Conservation (phyloP, 2,329 filamentous ascomycete species). For the Microdochium paspali region DNA sequence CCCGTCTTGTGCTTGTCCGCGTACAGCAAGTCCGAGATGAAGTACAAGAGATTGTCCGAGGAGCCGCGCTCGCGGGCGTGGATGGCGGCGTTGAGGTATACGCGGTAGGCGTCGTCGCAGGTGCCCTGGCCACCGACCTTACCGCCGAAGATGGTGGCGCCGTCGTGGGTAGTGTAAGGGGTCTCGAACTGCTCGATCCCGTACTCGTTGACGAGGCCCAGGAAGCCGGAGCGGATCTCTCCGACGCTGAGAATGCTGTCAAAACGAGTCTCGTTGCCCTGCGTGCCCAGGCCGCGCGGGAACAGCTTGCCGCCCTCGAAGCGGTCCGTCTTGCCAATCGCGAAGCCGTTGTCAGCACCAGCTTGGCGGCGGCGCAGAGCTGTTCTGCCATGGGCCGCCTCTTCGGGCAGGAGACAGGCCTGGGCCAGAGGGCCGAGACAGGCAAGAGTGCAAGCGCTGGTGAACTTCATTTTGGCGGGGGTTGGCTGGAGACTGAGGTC, state of each 20-base stretch:
- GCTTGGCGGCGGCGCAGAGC: neutral
- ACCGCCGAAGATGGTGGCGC: slow-evolving; percentile 25
- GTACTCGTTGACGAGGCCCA: slow-evolving; percentile 27
- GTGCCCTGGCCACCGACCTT: slow-evolving; percentile 31
- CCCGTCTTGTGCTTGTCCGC: slow-evolving; percentile 39
- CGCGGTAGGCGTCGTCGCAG: slow-evolving; percentile 31
- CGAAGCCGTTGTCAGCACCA: slow-evolving; percentile 8
- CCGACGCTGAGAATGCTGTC: slow-evolving; percentile 29
- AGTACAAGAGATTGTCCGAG: slow-evolving; percentile 47
- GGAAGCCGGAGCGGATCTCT: slow-evolving; percentile 29
- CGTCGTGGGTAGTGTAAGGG: slow-evolving; percentile 31
- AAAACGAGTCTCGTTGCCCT: slow-evolving; percentile 21
- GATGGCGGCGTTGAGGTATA: slow-evolving; percentile 43
- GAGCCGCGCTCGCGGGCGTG: slow-evolving; percentile 50
- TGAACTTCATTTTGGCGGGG: neutral
- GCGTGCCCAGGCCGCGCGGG: slow-evolving; percentile 29
- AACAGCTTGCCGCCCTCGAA: slow-evolving; percentile 27
- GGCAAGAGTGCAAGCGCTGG: neutral
- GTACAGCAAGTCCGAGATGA: slow-evolving; percentile 44
- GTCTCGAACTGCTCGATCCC: slow-evolving; percentile 27
- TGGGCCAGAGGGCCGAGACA: neutral
- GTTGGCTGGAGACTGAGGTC: neutral
- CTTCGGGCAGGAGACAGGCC: neutral
- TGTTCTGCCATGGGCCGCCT: neutral
- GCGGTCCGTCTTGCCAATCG: slow-evolving; percentile 20